phyloP scores from a whole-genome alignment of 805 yeast species.

The Diddensiella transvaalensis region DNA sequence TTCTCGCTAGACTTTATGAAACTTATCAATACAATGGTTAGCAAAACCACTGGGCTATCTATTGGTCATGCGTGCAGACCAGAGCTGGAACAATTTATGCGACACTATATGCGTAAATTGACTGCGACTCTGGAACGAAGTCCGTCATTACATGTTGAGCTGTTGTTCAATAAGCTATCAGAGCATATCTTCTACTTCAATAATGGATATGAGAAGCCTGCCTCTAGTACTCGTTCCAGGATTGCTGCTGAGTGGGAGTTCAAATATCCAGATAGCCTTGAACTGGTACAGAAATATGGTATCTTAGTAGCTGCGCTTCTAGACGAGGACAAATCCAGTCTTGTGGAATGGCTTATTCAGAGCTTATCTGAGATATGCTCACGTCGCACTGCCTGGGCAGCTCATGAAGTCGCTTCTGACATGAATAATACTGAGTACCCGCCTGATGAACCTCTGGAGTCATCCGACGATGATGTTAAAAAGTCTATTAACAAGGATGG shows the following conservation, averaged over 20 bases:
- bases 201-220: conserved; percentile 48
- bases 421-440: conserved; percentile 3
- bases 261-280: conserved; percentile 27
- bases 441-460: conserved; percentile 13
- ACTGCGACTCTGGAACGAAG: conserved; percentile 45
- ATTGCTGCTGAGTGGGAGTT: conserved; percentile 29
- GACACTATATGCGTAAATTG: conserved; percentile 60
- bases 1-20: conserved; percentile 73
- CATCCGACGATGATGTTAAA: conserved; percentile 22
- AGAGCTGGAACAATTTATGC: conserved; percentile 63
- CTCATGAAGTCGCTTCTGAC: conserved; percentile 2
- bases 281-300: conserved; percentile 47
- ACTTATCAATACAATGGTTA: conserved; percentile 50
- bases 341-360: conserved; percentile 44
- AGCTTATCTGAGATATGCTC: conserved; percentile 19
- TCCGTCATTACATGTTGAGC: conserved; percentile 56
- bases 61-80: conserved; percentile 42
- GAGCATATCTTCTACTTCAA: conserved; percentile 50
- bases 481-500: conserved; percentile 45
- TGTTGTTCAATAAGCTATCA: conserved; percentile 59
- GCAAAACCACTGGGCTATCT: conserved; percentile 48
- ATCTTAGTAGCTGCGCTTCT: conserved; percentile 49
- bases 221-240: conserved; percentile 5
- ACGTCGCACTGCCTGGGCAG: conserved; percentile 6
- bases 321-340: conserved; percentile 41